Evolutionary conservation across 2,329 filamentous ascomycete species (phyloP).

Genomic region (Fusarium hostae): DNA sequence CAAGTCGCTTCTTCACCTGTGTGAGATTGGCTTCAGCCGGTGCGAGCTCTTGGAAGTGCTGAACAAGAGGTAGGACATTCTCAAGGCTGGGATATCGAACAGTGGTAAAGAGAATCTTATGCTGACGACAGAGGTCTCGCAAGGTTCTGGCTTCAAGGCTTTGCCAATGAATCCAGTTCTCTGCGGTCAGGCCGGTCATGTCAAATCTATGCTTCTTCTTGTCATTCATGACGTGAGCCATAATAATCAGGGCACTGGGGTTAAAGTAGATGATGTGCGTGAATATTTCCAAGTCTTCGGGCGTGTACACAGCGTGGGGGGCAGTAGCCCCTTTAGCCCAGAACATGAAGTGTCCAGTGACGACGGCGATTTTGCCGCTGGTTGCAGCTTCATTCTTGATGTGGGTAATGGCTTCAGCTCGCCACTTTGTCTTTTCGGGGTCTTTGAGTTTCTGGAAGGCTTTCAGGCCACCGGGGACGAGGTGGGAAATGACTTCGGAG

Average conservation of each 20-base stretch:
- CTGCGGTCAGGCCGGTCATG: neutral
- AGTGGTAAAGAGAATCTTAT: neutral
- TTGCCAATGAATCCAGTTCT: neutral
- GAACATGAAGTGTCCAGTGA: slow-evolving; percentile 67
- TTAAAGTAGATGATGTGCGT: slow-evolving; percentile 70
- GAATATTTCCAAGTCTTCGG: slow-evolving; percentile 58
- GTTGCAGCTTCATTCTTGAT: slow-evolving; percentile 54
- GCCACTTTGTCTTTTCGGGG: slow-evolving; percentile 51
- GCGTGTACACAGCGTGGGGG: slow-evolving; percentile 54
- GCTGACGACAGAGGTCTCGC: neutral
- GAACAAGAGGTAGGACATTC: neutral
- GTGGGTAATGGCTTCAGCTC: slow-evolving; percentile 57
- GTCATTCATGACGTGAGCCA: slow-evolving; percentile 57
- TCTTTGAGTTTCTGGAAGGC: slow-evolving; percentile 57
- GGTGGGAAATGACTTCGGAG: slow-evolving; percentile 56
- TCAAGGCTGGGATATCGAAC: no score
- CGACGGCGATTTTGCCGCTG: slow-evolving; percentile 54
- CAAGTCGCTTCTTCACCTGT: slow-evolving; percentile 46
- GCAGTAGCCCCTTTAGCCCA: slow-evolving; percentile 55
- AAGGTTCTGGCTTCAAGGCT: accelerated
- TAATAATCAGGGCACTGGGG: slow-evolving; percentile 45
- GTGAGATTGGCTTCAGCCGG: slow-evolving; percentile 52
- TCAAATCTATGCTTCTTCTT: slow-evolving; percentile 30
- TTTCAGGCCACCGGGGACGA: slow-evolving; percentile 59
- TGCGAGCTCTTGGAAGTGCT: neutral